These are phyloP conservation scores for Termitomyces sp. DNA, from an alignment of 768 basidiomycete species.

Conservation along the genomic window DNA sequence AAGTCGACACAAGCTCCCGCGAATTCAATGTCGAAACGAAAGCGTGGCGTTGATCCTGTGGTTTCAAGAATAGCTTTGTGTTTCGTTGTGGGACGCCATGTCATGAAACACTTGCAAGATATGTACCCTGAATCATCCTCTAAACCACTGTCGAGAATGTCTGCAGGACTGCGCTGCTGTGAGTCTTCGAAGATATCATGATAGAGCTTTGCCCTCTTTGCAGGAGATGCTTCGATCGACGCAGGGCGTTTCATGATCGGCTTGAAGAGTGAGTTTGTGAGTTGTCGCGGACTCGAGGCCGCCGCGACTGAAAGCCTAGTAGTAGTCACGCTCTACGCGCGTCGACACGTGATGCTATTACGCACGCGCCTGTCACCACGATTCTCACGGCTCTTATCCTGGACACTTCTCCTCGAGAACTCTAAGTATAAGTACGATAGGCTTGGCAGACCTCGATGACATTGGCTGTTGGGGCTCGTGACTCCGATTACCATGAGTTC, in stretches of 20 bases:
- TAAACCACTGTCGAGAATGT: conserved; percentile 28
- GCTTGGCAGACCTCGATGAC: no score
- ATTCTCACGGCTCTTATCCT: no score
- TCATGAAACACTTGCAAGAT: conserved; percentile 42
- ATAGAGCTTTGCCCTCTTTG: conserved; percentile 13
- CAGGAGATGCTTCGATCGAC: neutral
- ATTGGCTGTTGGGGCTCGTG: no score
- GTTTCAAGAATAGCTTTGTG: conserved; percentile 32
- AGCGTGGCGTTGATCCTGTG: conserved; percentile 21
- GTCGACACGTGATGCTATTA: neutral
- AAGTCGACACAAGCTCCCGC: conserved; percentile 29
- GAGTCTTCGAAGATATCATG: conserved; percentile 21
- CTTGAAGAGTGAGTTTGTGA: neutral
- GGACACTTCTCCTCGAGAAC: no score
- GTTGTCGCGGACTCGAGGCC: no score
- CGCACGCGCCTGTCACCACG: no score
- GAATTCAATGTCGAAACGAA: conserved; percentile 40
- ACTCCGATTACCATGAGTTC: no score
- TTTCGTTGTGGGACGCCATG: conserved; percentile 35
- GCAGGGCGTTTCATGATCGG: conserved; percentile 14
- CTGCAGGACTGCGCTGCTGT: conserved; percentile 27
- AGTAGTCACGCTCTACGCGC: neutral
- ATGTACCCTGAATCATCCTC: conserved; percentile 38
- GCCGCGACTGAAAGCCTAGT: no score
- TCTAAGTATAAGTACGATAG: no score